These are phyloP conservation scores for Phytophthora multivora DNA, from an alignment of 352 stramenopile genomes.

Conservation along the genomic window DNA sequence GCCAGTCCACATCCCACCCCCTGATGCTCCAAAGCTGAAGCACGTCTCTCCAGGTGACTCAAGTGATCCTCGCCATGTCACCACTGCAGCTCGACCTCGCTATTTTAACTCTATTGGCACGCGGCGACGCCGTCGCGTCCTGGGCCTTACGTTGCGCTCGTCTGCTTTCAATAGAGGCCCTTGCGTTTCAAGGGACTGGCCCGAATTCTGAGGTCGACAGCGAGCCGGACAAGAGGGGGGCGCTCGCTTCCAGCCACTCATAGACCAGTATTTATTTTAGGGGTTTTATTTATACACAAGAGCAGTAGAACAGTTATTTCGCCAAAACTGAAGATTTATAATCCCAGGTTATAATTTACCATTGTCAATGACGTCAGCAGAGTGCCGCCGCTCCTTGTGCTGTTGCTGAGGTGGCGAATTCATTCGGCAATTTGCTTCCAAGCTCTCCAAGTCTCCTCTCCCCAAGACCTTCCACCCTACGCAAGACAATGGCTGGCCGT, in stretches of 20 bases:
- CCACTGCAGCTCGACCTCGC: constrained; percentile 8
- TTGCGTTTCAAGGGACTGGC: constrained; percentile 32
- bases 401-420: constrained; percentile 15
- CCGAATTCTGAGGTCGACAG: constrained; percentile 31
- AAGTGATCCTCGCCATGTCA: constrained; percentile 17
- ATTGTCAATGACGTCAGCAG: constrained; percentile 30
- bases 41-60: background rate
- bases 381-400: background rate
- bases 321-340: constrained; percentile 6
- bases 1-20: constrained; percentile 13
- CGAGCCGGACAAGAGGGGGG: constrained; percentile 12
- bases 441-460: constrained; percentile 25
- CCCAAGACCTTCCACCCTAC: constrained; percentile 7
- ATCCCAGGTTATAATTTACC: constrained; percentile 9
- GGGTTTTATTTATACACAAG: background rate
- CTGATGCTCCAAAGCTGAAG: constrained; percentile 20
- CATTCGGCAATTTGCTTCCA: constrained; percentile 74
- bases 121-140: constrained; percentile 1
- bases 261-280: constrained; percentile 2
- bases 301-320: no score
- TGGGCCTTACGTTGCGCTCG: constrained; percentile 12
- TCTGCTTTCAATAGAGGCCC: constrained; percentile 8
- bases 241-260: constrained; percentile 33
- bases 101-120: constrained; percentile 31
- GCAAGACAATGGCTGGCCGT: constrained; percentile 61